phyloP scores from a whole-genome alignment of 768 basidiomycete genomes.

The Pleurotus eryngii region DNA sequence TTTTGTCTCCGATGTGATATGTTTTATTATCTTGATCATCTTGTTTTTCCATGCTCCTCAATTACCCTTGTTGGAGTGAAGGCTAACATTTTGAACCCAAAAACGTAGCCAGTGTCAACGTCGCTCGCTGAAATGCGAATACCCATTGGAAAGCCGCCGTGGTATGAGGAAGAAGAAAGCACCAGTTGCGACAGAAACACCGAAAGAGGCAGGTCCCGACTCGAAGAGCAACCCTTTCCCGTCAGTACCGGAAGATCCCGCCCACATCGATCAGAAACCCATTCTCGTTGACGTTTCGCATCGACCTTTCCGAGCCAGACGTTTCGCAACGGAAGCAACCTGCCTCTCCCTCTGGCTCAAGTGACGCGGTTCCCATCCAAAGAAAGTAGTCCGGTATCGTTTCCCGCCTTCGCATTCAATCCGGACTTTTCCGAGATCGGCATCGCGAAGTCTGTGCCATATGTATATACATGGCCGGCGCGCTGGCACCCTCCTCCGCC shows the following conservation, averaged over 20 bases:
- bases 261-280: not conserved
- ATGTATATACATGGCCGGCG: too few relatives aligned
- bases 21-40: not conserved
- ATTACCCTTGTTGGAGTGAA: conserved; percentile 14
- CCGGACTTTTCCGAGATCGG: too few relatives aligned
- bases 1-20: too few relatives aligned
- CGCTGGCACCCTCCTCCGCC: too few relatives aligned
- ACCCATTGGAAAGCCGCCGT: conserved; percentile 65
- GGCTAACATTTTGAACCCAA: conserved; percentile 14
- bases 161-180: conserved; percentile 59
- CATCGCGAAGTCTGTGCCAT: too few relatives aligned
- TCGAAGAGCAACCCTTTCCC: conserved; percentile 13
- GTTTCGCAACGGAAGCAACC: not conserved
- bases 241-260: not conserved
- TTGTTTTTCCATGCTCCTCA: conserved; percentile 10
- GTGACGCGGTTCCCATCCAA: too few relatives aligned
- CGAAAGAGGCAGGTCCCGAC: conserved; percentile 20
- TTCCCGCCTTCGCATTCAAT: too few relatives aligned
- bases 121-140: conserved; percentile 67
- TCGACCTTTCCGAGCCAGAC: not conserved
- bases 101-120: conserved; percentile 66
- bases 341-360: too few relatives aligned
- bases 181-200: conserved; percentile 13
- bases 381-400: too few relatives aligned
- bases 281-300: not conserved